These are phyloP conservation scores for Pythium apleroticum DNA, from an alignment of 352 stramenopile species.

Conservation along the genomic window DNA sequence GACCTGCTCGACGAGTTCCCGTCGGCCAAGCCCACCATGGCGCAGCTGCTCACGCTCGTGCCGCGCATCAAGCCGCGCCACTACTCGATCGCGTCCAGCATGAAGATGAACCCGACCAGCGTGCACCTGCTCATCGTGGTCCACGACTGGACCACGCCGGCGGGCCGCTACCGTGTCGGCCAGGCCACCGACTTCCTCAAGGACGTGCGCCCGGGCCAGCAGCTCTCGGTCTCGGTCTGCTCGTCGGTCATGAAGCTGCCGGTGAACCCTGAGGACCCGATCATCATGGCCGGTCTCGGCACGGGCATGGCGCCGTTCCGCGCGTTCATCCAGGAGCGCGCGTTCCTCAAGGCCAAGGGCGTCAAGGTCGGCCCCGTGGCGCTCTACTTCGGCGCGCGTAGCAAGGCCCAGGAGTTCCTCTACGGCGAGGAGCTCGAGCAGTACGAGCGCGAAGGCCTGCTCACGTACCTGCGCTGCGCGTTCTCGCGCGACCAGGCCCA, in stretches of 20 bases:
- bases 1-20: constrained; percentile 76
- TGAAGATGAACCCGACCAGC: constrained; percentile 81
- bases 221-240: constrained; percentile 67
- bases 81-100: constrained; percentile 91
- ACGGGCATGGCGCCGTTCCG: constrained; percentile 91
- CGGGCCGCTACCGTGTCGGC: constrained; percentile 61
- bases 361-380: constrained; percentile 73
- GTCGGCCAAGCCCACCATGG: constrained; percentile 62
- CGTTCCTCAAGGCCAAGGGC: constrained; percentile 62
- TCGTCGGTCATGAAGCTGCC: constrained; percentile 82
- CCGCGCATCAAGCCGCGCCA: constrained; percentile 87
- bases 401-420: constrained; percentile 93
- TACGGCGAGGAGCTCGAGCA: constrained; percentile 92
- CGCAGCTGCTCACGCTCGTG: constrained; percentile 67
- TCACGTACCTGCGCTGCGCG: constrained; percentile 82
- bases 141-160: constrained; percentile 84
- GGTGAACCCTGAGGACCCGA: constrained; percentile 59
- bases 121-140: constrained; percentile 87
- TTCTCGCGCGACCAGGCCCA: constrained; percentile 89
- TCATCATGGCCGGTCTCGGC: constrained; percentile 86
- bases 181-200: constrained; percentile 69
- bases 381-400: constrained; percentile 96
- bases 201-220: constrained; percentile 42
- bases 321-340: constrained; percentile 89
- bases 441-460: constrained; percentile 79